These are phyloP conservation scores for Narthecium ossifragum DNA, from an alignment of 106 monocot genomes.

Conservation along the genomic window DNA sequence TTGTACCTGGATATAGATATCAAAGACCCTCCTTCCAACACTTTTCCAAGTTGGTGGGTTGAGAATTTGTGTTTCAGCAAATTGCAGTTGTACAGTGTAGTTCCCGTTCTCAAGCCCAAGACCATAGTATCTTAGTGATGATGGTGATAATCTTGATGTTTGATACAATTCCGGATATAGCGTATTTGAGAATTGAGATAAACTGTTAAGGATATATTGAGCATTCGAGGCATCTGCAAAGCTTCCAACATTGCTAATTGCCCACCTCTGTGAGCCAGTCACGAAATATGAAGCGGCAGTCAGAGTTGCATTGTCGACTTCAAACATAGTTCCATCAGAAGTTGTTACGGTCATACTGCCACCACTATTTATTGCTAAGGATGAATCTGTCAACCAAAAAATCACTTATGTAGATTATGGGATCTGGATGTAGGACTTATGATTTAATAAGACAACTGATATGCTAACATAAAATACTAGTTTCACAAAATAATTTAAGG, in stretches of 20 bases:
- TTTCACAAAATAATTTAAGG: too few species aligned
- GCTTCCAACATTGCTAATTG: conserved; percentile 62
- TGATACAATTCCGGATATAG: conserved; percentile 70
- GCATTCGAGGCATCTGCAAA: conserved; percentile 42
- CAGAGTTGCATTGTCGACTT: conserved; percentile 48
- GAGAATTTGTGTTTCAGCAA: conserved; percentile 38
- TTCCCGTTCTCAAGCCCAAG: conserved; percentile 91
- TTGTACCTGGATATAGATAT: conserved; percentile 88
- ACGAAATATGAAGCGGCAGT: conserved; percentile 69
- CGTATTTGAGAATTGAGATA: conserved; percentile 55
- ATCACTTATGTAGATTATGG: too few species aligned
- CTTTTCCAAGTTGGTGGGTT: conserved; percentile 45
- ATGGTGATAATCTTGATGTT: conserved; percentile 63
- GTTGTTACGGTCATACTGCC: conserved; percentile 36
- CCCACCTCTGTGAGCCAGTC: conserved; percentile 47
- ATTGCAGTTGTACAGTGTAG: conserved; percentile 60
- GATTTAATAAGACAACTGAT: too few species aligned
- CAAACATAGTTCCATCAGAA: conserved; percentile 45
- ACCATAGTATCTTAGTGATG: conserved; percentile 91
- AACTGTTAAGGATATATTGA: conserved; percentile 32
- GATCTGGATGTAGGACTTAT: too few species aligned
- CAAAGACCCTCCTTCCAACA: conserved; percentile 73
- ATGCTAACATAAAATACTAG: too few species aligned
- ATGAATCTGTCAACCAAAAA: conserved; percentile 48
- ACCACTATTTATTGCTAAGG: conserved; percentile 82